Evolutionary conservation across 495 filamentous ascomycete species (phyloP).

Genomic region (Aspergillus steynii): DNA sequence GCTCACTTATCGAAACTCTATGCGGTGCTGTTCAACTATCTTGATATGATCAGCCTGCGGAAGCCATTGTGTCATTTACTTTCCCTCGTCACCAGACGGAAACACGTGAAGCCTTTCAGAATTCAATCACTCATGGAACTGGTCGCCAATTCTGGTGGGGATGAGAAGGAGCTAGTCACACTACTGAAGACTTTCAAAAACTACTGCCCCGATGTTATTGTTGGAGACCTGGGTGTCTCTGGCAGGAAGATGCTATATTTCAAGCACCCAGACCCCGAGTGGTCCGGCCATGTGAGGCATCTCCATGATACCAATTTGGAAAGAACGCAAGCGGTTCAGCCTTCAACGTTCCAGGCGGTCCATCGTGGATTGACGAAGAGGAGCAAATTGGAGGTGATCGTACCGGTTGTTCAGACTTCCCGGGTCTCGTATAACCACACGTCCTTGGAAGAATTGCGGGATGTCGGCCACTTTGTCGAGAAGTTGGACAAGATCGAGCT

Average conservation of each 20-base stretch:
- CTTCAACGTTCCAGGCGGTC: constrained; percentile 45
- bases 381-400: constrained; percentile 46
- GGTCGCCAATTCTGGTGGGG: constrained; percentile 40
- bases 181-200: constrained; percentile 84
- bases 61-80: constrained; percentile 74
- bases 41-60: constrained; percentile 70
- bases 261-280: constrained; percentile 77
- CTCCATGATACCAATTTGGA: constrained; percentile 61
- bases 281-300: constrained; percentile 65
- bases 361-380: constrained; percentile 46
- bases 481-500: constrained; percentile 78
- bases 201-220: constrained; percentile 85
- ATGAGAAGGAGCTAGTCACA: constrained; percentile 74
- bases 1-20: constrained; percentile 69
- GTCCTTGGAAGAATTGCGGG: constrained; percentile 76
- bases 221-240: constrained; percentile 58
- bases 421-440: constrained; percentile 52
- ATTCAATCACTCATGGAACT: constrained; percentile 76
- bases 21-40: constrained; percentile 75
- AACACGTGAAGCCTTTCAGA: constrained; percentile 81
- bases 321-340: constrained; percentile 26
- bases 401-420: constrained; percentile 75
- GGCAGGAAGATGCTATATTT: constrained; percentile 41
- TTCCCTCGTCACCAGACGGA: constrained; percentile 77
- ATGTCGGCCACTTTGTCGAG: constrained; percentile 67